A percentile compares a stretch with the other conserved stretches of the same genome.
These are phyloP conservation scores for Inga laurina DNA, from an alignment of 306 rosid genomes.

Conservation along the genomic window DNA sequence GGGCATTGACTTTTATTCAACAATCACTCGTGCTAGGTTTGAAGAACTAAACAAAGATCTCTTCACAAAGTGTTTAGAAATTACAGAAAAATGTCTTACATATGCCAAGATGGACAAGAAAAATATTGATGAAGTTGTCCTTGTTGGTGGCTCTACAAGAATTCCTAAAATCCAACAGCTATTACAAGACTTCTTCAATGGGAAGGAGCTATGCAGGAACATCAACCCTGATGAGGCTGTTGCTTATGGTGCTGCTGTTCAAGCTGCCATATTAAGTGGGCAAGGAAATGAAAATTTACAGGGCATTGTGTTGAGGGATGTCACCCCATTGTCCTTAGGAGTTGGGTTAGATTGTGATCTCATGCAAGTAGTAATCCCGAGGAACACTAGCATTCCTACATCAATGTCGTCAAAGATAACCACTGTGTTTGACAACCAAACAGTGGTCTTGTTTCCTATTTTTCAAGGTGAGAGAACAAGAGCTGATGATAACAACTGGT, in stretches of 20 bases:
- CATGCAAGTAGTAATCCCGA: slow-evolving; percentile 59
- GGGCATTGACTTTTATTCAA: slow-evolving; percentile 56
- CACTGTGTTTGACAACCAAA: too few relatives aligned
- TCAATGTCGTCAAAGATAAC: too few relatives aligned
- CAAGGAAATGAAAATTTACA: slow-evolving; percentile 59
- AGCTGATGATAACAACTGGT: slow-evolving; percentile 52
- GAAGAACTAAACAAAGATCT: slow-evolving; percentile 60
- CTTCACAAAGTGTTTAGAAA: slow-evolving; percentile 54
- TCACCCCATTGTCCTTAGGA: slow-evolving; percentile 54
- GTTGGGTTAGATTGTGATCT: slow-evolving; percentile 47
- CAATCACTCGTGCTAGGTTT: slow-evolving; percentile 52
- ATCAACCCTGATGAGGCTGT: slow-evolving; percentile 59
- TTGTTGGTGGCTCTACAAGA: slow-evolving; percentile 61
- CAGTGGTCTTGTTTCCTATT: too few relatives aligned
- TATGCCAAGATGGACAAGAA: slow-evolving; percentile 63
- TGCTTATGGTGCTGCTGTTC: slow-evolving; percentile 63
- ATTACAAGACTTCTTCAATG: slow-evolving; percentile 54
- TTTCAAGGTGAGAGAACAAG: slow-evolving; percentile 26
- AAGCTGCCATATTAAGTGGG: slow-evolving; percentile 56
- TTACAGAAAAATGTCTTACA: slow-evolving; percentile 48
- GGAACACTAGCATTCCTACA: slow-evolving; percentile 53
- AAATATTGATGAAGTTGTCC: slow-evolving; percentile 51
- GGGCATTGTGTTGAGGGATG: slow-evolving; percentile 53
- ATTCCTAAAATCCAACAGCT: slow-evolving; percentile 58
- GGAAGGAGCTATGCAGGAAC: slow-evolving; percentile 54